Base-by-base conservation (phyloP, 768 basidiomycete genomes). In the Crepidotus variabilis region DNA sequence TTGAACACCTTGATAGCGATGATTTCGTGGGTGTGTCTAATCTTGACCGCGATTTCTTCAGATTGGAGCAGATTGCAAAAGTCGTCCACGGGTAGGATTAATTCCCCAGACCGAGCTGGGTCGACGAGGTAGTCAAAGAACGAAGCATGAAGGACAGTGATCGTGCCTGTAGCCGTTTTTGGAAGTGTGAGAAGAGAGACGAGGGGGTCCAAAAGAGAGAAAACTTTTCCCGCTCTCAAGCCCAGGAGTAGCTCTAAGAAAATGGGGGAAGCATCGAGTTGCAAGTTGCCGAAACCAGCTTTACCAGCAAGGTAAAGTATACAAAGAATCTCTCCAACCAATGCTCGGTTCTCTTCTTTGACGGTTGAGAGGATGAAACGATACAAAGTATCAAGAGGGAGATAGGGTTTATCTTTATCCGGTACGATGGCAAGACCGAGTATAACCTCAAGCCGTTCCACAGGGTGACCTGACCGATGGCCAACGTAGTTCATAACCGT, bases 381-480 rank as follows among this genome's bases (percentile, higher is more conserved):
- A 50, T 65, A 65, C 3, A 65, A 35, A 1, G 32, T 36, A 47
- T 65, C 64, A 22, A 65, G 52, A 16, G 57, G 55, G 9, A 60
- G 61, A 22, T 60, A 63, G 1, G 61, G 61, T 6, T 45, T 23
- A 35, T 56, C 51, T 10, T 50, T 48, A n/a, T 24, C 52, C 2
- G 51, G 51, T n/a, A 28, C 28, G 6, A 51, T 47, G 1, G 24
- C 43, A n/a, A 60, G 16, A 2, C 58, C 58, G 9, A 60, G 47
- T 2, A 60, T 51, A 5, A 56, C 28, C 3, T 56, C 28, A 1
- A 60, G 47, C 10, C 52, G 21, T 13, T 50, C 54, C 1, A 50
- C 46, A 28, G 59, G 59, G 1, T 34, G 24, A 33, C 56, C 51
- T 1, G 35, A 46, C 16, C n/a, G 45, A 10, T 53, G 52, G 11